Evolutionary conservation across 1,284 basidiomycete genomes (phyloP), one percentile per base, ranked within the genome.

Genomic region (Sparassis latifolia): DNA sequence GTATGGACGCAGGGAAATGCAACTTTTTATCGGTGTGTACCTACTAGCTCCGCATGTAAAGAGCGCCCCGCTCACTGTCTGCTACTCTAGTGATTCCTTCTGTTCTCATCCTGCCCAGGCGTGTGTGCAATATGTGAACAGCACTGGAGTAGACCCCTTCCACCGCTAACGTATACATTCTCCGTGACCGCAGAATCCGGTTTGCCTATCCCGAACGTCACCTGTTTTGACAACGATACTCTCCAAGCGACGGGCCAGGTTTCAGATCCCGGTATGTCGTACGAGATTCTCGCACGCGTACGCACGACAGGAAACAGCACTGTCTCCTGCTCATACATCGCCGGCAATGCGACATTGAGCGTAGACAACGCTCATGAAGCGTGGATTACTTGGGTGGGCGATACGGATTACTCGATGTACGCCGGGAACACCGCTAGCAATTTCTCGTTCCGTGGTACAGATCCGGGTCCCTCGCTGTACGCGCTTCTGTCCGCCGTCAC

Each of bases 301-400:
- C 62, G 65, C 37, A 62, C 70, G 20, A 60, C 51, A 10, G 6
- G 49, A 0, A 33, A 47, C 40, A 52, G 58, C 1, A 44, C 48
- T 12, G 54, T 70, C 6, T 43, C 55, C 2, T 80, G 77, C 53
- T 62, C 67, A 33, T 58, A 70, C 0, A 52, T 64, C 5, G 29
- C 52, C 10, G 38, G 29, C 10, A 86, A 85, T 53, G 83, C 82
- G 12, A 84, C 82, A 2, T 61, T 87, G 20, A 67, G 61, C 35
- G 73, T 80, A 4, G 61, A 61, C 0, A 68, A 68, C 35, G 68
- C 72, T 20, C 63, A 68, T 0, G 79, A 82, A 48, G 72, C 79
- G 0, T 83, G 77, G 78, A 66, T 87, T 54, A 73, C 77, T 3
- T 88, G 84, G 84, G 78, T 82, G 29, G 86, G 84, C 28, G 83